Evolutionary conservation across 75 land plant genomes (phyloP).

Genomic region (Picea glauca): DNA sequence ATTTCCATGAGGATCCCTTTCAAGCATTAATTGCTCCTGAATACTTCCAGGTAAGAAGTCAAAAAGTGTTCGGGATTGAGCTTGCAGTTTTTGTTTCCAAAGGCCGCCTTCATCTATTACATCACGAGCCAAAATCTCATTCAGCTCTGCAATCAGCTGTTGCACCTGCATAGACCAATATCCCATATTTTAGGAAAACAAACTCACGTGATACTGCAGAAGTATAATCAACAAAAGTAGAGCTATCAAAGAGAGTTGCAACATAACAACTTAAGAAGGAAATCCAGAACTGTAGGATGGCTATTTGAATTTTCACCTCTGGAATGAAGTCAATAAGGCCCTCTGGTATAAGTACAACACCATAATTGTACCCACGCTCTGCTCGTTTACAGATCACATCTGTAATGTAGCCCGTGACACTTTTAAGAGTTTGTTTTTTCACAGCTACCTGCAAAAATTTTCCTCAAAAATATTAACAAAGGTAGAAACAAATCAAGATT

Average conservation of each 20-base stretch:
- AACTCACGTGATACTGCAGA: not conserved
- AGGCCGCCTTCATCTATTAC: constrained; percentile 71
- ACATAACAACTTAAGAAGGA: not conserved
- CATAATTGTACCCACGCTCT: constrained; percentile 81
- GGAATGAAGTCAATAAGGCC: constrained; percentile 96
- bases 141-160: constrained; percentile 82
- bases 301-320: constrained; percentile 44
- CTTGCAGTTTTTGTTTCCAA: constrained; percentile 80
- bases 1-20: constrained; percentile 99
- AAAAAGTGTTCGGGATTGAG: constrained; percentile 60
- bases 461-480: not conserved
- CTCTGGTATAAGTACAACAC: constrained; percentile 97
- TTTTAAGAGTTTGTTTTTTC: constrained; percentile 74
- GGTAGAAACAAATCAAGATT: not conserved
- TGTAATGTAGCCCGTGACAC: constrained; percentile 81
- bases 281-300: not conserved
- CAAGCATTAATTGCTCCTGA: constrained; percentile 85
- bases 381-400: constrained; percentile 85
- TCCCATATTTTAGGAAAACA: not conserved
- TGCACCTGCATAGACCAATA: constrained; percentile 61
- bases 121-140: constrained; percentile 87
- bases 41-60: constrained; percentile 82
- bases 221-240: not conserved
- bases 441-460: constrained; percentile 56
- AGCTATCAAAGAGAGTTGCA: not conserved